These are phyloP conservation scores for Penicillium simplicissimum DNA, from an alignment of 495 filamentous ascomycete genomes.

Conservation along the genomic window DNA sequence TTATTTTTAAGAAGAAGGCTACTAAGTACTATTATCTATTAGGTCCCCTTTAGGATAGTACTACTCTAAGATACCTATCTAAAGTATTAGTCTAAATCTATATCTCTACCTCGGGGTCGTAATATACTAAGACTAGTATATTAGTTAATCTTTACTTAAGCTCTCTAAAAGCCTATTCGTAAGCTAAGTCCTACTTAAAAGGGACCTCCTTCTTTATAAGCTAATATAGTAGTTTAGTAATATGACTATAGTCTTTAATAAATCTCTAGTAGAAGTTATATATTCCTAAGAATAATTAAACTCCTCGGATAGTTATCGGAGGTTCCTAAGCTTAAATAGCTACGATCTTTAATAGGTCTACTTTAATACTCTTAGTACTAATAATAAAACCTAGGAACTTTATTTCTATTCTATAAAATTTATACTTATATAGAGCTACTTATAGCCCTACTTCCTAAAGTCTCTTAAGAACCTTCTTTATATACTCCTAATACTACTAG, in stretches of 20 bases:
- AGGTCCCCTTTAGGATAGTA: slow-evolving; percentile 13
- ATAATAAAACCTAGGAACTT: slow-evolving; percentile 17
- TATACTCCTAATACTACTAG: neutral
- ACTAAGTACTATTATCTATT: slow-evolving; percentile 17
- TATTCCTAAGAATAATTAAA: slow-evolving; percentile 32
- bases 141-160: slow-evolving; percentile 12
- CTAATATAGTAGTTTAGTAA: neutral
- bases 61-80: slow-evolving; percentile 8
- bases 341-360: slow-evolving; percentile 24
- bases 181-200: neutral
- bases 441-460: neutral
- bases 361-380: slow-evolving; percentile 18
- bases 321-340: slow-evolving; percentile 19
- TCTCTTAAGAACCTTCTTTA: neutral
- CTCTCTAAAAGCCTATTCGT: neutral
- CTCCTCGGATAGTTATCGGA: neutral
- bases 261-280: slow-evolving; percentile 34
- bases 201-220: neutral
- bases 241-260: slow-evolving; percentile 24
- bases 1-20: slow-evolving; percentile 29
- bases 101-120: slow-evolving; percentile 6
- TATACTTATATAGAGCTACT: slow-evolving; percentile 26
- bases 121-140: slow-evolving; percentile 17
- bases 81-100: slow-evolving; percentile 24
- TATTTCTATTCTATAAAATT: slow-evolving; percentile 25